These are phyloP conservation scores for Artemisia argyi DNA, from an alignment of 129 eudicot species.

Conservation along the genomic window DNA sequence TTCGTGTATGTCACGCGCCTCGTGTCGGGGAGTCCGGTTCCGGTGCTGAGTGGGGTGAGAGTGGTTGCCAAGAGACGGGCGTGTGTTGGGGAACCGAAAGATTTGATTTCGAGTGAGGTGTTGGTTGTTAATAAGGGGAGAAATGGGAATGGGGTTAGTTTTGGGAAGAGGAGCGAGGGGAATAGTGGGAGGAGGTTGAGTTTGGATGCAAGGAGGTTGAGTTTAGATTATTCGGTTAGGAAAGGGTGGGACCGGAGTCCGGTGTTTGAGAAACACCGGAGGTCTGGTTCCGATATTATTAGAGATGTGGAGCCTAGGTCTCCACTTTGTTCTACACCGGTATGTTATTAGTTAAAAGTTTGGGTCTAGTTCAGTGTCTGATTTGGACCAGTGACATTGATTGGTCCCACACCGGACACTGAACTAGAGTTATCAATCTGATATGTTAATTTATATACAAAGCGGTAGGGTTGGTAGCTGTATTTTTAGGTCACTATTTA, in stretches of 20 bases:
- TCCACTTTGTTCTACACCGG: slow-evolving; percentile 47
- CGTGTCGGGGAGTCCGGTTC: slow-evolving; percentile 70
- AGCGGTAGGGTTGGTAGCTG: no score
- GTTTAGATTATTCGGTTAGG: slow-evolving; percentile 60
- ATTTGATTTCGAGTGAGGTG: slow-evolving; percentile 74
- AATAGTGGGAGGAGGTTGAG: slow-evolving; percentile 30
- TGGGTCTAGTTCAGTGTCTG: not conserved
- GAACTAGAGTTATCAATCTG: no score
- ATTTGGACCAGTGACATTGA: not conserved
- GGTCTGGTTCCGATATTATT: slow-evolving; percentile 18
- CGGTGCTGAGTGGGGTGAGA: slow-evolving; percentile 59
- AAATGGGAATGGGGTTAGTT: slow-evolving; percentile 17
- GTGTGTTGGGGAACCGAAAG: slow-evolving; percentile 76
- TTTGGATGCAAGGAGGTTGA: slow-evolving; percentile 51
- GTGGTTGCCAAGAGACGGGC: slow-evolving; percentile 65
- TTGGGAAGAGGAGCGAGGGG: slow-evolving; percentile 22
- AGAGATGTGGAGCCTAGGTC: slow-evolving; percentile 25
- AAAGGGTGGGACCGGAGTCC: slow-evolving; percentile 70
- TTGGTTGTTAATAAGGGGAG: slow-evolving; percentile 36
- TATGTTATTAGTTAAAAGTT: slow-evolving; percentile 13
- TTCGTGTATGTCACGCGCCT: slow-evolving; percentile 64
- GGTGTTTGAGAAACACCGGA: slow-evolving; percentile 28
- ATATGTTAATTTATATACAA: no score
- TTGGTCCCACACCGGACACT: no score
- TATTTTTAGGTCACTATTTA: no score